Evolutionary conservation across 768 basidiomycete species (phyloP).

Genomic region (Xerocomellus intermedius): DNA sequence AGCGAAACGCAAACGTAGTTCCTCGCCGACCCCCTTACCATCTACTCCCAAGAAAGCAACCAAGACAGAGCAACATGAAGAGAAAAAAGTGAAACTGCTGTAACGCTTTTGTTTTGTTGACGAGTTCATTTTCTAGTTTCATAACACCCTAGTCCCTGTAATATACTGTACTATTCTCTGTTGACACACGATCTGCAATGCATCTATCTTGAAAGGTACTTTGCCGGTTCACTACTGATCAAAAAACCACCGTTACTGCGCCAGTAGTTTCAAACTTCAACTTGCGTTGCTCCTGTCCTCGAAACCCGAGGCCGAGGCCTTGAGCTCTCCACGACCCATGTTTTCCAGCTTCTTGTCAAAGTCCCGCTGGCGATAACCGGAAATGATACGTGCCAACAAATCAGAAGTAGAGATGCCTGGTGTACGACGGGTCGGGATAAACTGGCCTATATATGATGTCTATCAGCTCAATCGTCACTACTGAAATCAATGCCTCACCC

Average conservation of each 20-base stretch:
- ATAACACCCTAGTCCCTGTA: no score
- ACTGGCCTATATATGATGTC: slow-evolving; percentile 61
- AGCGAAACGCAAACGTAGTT: slow-evolving; percentile 31
- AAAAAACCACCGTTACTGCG: background rate
- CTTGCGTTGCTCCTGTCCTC: slow-evolving; percentile 13
- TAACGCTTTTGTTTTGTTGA: background rate
- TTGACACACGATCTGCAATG: background rate
- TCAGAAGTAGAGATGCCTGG: slow-evolving; percentile 94
- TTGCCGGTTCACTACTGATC: background rate
- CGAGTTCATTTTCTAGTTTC: background rate
- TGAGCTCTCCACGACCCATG: slow-evolving; percentile 77
- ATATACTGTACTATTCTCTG: slow-evolving; percentile 7
- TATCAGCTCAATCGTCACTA: background rate
- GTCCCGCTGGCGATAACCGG: slow-evolving; percentile 76
- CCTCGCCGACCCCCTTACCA: slow-evolving; percentile 9
- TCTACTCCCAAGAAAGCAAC: background rate
- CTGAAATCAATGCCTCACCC: slow-evolving; percentile 47
- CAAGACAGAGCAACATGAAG: slow-evolving; percentile 15
- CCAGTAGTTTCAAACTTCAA: background rate
- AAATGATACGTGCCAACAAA: slow-evolving; percentile 88
- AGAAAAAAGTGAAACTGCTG: slow-evolving; percentile 23
- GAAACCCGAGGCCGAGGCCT: slow-evolving; percentile 48
- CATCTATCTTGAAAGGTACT: background rate
- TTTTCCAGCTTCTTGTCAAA: slow-evolving; percentile 89
- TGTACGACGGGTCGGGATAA: slow-evolving; percentile 92